These are phyloP conservation scores for Russula lepida DNA, from an alignment of 768 basidiomycete species.

Conservation along the genomic window DNA sequence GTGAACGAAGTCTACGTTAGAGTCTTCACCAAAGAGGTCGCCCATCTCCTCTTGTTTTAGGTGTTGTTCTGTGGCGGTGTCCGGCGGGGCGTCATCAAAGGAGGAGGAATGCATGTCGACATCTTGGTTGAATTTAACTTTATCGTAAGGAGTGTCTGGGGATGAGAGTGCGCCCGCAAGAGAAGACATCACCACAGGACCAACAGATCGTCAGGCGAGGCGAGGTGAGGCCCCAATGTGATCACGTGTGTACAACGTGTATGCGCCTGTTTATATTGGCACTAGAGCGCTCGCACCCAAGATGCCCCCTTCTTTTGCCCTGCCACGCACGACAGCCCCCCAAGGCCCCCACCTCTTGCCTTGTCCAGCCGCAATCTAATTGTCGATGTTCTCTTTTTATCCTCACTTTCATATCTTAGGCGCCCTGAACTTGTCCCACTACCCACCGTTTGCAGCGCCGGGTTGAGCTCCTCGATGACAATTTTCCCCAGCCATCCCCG, in stretches of 20 bases:
- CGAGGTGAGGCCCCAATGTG: background rate
- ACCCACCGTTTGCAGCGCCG: background rate
- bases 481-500: too few species aligned
- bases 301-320: background rate
- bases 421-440: background rate
- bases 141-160: background rate
- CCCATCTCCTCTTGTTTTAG: constrained; percentile 41
- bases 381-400: background rate
- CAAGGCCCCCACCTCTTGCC: background rate
- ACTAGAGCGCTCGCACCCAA: constrained; percentile 7
- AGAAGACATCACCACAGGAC: background rate
- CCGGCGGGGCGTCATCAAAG: background rate
- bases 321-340: background rate
- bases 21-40: constrained; percentile 75
- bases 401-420: background rate
- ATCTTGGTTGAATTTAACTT: background rate
- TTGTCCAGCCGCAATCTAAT: background rate
- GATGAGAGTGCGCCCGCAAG: constrained; percentile 13
- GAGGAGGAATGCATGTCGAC: constrained; percentile 12
- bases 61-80: constrained; percentile 11
- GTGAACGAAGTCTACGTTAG: constrained; percentile 40
- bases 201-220: background rate
- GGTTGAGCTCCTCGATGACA: background rate
- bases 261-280: background rate
- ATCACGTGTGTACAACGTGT: constrained; percentile 4